Evolutionary conservation across 2,329 filamentous ascomycete genomes (phyloP).

Genomic region (Elsinoe arachidis): DNA sequence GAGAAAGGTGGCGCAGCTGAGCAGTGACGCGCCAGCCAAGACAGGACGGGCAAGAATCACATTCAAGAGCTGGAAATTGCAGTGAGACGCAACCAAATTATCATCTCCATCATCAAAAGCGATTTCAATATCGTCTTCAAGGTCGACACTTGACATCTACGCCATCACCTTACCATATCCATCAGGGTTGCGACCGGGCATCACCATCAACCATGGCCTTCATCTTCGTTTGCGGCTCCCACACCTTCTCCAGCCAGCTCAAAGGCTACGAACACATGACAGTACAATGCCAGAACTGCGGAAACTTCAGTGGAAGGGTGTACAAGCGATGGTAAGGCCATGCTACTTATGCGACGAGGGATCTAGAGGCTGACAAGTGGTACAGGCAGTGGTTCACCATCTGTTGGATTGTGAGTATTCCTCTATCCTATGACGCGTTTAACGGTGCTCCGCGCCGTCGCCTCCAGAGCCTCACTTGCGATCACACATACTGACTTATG

Average conservation of each 20-base stretch:
- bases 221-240: slow-evolving; percentile 44
- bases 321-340: slow-evolving; percentile 36
- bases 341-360: background rate
- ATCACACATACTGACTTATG: background rate
- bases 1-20: slow-evolving; percentile 8
- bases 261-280: slow-evolving; percentile 42
- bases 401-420: slow-evolving; percentile 54
- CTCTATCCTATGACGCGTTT: background rate
- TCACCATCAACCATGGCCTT: slow-evolving; percentile 32
- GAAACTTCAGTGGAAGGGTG: slow-evolving; percentile 39
- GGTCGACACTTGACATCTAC: background rate
- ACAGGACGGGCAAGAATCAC: background rate
- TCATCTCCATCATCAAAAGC: background rate
- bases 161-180: background rate
- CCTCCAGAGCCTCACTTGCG: slow-evolving; percentile 14
- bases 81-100: slow-evolving; percentile 5
- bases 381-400: slow-evolving; percentile 62
- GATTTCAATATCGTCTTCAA: background rate
- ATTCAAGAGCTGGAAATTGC: slow-evolving; percentile 9
- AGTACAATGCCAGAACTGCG: slow-evolving; percentile 45
- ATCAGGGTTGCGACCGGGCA: background rate
- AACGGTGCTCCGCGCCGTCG: background rate
- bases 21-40: slow-evolving; percentile 11
- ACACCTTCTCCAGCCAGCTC: slow-evolving; percentile 40
- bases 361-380: background rate